phyloP scores from a whole-genome alignment of 306 rosid genomes.

The Pyrus bretschneideri region DNA sequence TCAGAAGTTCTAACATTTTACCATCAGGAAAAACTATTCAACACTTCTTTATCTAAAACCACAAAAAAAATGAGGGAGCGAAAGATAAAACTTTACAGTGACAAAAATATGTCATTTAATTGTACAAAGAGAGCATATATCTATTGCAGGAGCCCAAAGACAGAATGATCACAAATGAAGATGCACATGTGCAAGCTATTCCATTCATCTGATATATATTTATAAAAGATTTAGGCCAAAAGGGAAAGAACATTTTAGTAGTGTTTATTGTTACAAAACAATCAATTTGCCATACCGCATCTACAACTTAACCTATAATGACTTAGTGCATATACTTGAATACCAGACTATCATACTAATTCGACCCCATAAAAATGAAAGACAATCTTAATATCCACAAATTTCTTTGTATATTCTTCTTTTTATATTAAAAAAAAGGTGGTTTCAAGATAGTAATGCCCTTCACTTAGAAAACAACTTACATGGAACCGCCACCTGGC shows the following conservation, averaged over 20 bases:
- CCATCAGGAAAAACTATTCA: background rate
- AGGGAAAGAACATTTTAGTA: background rate
- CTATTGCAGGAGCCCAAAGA: background rate
- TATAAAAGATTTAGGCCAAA: background rate
- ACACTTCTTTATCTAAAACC: background rate
- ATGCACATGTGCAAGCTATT: background rate
- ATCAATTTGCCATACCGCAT: background rate
- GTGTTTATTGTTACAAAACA: background rate
- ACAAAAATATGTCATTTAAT: background rate
- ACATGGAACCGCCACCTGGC: background rate
- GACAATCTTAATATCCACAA: background rate
- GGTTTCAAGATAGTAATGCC: background rate
- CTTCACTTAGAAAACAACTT: background rate
- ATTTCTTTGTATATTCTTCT: background rate
- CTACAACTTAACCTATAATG: background rate
- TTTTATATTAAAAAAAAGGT: background rate
- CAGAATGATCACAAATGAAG: background rate
- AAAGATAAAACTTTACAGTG: background rate
- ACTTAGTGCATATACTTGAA: background rate
- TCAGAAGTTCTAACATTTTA: background rate
- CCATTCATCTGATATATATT: background rate
- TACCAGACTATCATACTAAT: background rate
- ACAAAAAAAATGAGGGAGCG: background rate
- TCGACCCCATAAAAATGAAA: background rate
- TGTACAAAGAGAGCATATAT: background rate